These are phyloP conservation scores for Halenospora varia DNA, from an alignment of 495 filamentous ascomycete genomes.

Conservation along the genomic window DNA sequence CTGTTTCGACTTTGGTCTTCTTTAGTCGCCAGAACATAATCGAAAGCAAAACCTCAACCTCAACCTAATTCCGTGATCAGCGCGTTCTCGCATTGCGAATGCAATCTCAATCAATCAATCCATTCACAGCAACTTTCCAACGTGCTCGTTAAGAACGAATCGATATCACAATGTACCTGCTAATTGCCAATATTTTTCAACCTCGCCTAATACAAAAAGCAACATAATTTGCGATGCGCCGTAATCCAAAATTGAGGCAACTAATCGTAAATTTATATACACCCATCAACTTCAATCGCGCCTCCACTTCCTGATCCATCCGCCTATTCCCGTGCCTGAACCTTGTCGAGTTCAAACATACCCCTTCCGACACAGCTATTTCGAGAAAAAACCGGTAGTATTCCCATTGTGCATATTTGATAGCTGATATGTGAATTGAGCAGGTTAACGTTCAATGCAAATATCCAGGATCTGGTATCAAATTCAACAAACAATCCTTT, in stretches of 20 bases:
- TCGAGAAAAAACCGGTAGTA: background rate
- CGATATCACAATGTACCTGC: background rate
- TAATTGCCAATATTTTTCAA: conserved; percentile 11
- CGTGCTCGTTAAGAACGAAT: conserved; percentile 1
- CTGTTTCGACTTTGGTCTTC: conserved; percentile 7
- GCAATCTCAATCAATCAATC: background rate
- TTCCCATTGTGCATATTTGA: background rate
- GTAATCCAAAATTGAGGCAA: conserved; percentile 13
- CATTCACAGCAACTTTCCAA: conserved; percentile 6
- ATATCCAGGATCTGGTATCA: background rate
- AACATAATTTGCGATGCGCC: conserved; percentile 1
- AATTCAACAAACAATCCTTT: background rate
- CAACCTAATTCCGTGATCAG: conserved; percentile 8
- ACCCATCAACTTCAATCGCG: conserved; percentile 1
- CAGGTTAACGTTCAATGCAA: background rate
- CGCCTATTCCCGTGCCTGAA: background rate
- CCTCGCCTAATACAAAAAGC: background rate
- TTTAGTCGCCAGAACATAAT: conserved; percentile 9
- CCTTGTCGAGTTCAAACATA: background rate
- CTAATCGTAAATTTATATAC: conserved; percentile 10
- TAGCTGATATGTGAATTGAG: background rate
- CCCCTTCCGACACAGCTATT: background rate
- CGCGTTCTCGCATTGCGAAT: background rate
- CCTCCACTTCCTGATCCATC: background rate
- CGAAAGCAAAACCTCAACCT: conserved; percentile 11